Conservation (phyloP, 1,139 yeast genomes). For the Pneumocystis carinii region DNA sequence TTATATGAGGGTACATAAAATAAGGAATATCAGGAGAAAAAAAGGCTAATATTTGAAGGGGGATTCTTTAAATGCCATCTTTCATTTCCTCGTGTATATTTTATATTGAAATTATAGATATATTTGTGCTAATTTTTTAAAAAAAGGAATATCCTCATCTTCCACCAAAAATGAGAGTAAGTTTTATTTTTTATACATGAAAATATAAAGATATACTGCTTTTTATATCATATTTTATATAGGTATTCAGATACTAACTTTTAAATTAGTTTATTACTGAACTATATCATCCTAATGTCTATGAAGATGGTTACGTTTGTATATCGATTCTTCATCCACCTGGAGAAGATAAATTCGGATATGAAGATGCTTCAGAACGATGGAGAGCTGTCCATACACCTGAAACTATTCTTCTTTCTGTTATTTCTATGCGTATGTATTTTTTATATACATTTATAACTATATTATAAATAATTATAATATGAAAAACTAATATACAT, state of each 20-base stretch:
- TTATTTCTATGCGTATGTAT: conserved; percentile 17
- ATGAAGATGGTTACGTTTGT: conserved; percentile 18
- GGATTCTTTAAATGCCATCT: conserved; percentile 18
- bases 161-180: conserved; percentile 18
- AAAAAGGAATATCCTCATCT: conserved; percentile 16
- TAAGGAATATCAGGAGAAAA: not conserved
- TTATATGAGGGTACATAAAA: conserved; percentile 16
- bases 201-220: not conserved
- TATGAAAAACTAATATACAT: not conserved
- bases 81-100: conserved; percentile 13
- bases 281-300: conserved; percentile 20
- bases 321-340: conserved; percentile 19
- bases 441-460: not conserved
- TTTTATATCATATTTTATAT: not conserved
- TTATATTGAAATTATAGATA: not conserved
- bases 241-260: not conserved
- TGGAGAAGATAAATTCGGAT: conserved; percentile 19
- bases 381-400: conserved; percentile 19
- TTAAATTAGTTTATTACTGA: conserved; percentile 15
- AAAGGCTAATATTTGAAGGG: not conserved
- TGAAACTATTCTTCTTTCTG: conserved; percentile 18
- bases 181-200: not conserved
- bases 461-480: not conserved
- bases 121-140: not conserved
- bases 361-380: conserved; percentile 19